Conservation (phyloP, 345 rosid species). For the Gossypium bickii region DNA sequence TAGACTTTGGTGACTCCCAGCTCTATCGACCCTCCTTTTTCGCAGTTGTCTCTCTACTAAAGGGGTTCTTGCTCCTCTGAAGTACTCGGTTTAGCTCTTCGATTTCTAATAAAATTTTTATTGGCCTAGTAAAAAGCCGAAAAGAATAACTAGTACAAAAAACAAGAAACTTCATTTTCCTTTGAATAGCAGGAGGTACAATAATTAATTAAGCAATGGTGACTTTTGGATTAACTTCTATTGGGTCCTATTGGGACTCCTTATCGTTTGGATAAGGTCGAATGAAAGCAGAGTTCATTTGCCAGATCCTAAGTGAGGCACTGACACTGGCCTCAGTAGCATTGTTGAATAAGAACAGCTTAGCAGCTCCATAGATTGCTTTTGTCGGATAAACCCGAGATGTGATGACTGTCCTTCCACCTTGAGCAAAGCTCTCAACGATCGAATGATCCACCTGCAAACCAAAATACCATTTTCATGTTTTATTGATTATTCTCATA, state of each 20-base stretch:
- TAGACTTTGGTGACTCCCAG: too few species aligned
- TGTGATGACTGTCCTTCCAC: conserved; percentile 65
- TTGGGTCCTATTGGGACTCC: background rate
- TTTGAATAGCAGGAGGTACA: background rate
- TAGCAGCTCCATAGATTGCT: conserved; percentile 66
- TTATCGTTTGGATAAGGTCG: conserved; percentile 34
- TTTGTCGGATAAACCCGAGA: conserved; percentile 70
- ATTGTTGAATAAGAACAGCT: conserved; percentile 71
- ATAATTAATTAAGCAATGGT: conserved; percentile 9
- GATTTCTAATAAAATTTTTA: background rate
- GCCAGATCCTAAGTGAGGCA: conserved; percentile 59
- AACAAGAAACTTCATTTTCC: background rate
- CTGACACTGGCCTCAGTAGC: conserved; percentile 44
- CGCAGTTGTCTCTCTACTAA: too few species aligned
- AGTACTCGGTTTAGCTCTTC: background rate
- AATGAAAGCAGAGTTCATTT: conserved; percentile 66
- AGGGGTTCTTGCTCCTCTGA: too few species aligned
- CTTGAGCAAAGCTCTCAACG: conserved; percentile 75
- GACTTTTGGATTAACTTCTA: background rate
- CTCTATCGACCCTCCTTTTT: too few species aligned
- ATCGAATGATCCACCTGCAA: conserved; percentile 74
- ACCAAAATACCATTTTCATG: background rate
- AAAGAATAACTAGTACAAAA: background rate
- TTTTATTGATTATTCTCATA: background rate
- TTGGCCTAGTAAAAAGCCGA: background rate